Evolutionary conservation across 2,329 filamentous ascomycete species (phyloP).

Genomic region (Pestalotiopsis sp.): DNA sequence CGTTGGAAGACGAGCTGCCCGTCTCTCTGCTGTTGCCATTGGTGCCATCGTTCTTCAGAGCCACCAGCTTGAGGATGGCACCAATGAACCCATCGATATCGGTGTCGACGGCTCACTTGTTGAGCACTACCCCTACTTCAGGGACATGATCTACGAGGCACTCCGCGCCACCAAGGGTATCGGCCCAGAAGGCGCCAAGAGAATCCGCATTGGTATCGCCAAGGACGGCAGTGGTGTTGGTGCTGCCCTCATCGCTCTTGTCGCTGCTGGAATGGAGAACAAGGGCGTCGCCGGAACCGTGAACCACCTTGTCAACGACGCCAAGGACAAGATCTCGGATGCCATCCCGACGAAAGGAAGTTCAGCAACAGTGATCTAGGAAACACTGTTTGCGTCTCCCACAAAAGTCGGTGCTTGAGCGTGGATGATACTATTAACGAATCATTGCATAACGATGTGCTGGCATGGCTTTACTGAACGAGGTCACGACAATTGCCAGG

Average conservation of each 20-base stretch:
- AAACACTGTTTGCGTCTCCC: constrained; percentile 1
- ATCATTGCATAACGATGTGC: constrained; percentile 4
- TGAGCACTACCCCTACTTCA: constrained; percentile 93
- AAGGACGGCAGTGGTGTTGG: constrained; percentile 97
- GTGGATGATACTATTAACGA: constrained; percentile 7
- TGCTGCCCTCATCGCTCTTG: constrained; percentile 89
- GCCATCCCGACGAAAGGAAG: constrained; percentile 27
- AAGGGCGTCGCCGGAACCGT: constrained; percentile 37
- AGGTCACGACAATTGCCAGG: constrained; percentile 2
- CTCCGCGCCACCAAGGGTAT: constrained; percentile 77
- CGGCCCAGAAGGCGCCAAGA: constrained; percentile 77
- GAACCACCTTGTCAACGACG: constrained; percentile 41
- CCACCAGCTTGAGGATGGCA: constrained; percentile 65
- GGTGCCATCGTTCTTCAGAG: constrained; percentile 83
- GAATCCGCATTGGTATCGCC: constrained; percentile 91
- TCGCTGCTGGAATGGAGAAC: constrained; percentile 72
- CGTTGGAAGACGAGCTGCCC: constrained; percentile 84
- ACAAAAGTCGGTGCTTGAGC: constrained; percentile 12
- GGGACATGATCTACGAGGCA: constrained; percentile 84
- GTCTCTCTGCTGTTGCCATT: constrained; percentile 85
- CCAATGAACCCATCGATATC: constrained; percentile 79
- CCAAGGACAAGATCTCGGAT: constrained; percentile 32
- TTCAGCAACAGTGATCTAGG: constrained; percentile 25
- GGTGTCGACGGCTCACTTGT: constrained; percentile 94
- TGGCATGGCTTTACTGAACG: constrained; percentile 4